These are phyloP conservation scores for Capronia coronata DNA, from an alignment of 2,329 filamentous ascomycete genomes.

Conservation along the genomic window DNA sequence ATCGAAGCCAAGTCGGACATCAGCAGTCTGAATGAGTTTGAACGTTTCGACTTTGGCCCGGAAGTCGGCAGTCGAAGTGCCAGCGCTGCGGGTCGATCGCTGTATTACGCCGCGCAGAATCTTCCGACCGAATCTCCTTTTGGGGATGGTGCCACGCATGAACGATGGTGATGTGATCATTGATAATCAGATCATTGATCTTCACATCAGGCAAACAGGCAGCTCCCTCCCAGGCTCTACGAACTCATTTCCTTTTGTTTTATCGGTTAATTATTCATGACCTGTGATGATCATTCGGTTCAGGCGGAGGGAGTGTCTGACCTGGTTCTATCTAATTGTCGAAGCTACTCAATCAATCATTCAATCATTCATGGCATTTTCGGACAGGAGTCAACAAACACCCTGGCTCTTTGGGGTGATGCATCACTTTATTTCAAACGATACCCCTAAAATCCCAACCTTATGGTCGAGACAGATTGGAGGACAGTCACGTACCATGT, in stretches of 20 bases:
- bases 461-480: no score
- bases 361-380: no score
- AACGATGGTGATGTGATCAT: constrained; percentile 17
- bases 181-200: not conserved
- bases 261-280: constrained; percentile 13
- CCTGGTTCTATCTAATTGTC: no score
- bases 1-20: constrained; percentile 28
- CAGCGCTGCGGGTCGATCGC: constrained; percentile 15
- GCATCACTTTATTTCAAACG: no score
- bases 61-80: constrained; percentile 15
- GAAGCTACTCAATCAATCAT: no score
- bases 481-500: no score
- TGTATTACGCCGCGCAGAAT: constrained; percentile 19
- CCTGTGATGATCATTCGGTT: constrained; percentile 13
- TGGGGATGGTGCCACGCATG: constrained; percentile 10
- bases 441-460: no score
- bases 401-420: no score
- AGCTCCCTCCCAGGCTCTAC: no score
- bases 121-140: constrained; percentile 19
- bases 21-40: constrained; percentile 27
- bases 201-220: no score
- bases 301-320: not conserved
- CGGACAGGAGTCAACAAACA: no score
- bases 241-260: not conserved
- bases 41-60: constrained; percentile 24